Conservation (phyloP, 2,329 filamentous ascomycete genomes). For the Curvularia spicifera region DNA sequence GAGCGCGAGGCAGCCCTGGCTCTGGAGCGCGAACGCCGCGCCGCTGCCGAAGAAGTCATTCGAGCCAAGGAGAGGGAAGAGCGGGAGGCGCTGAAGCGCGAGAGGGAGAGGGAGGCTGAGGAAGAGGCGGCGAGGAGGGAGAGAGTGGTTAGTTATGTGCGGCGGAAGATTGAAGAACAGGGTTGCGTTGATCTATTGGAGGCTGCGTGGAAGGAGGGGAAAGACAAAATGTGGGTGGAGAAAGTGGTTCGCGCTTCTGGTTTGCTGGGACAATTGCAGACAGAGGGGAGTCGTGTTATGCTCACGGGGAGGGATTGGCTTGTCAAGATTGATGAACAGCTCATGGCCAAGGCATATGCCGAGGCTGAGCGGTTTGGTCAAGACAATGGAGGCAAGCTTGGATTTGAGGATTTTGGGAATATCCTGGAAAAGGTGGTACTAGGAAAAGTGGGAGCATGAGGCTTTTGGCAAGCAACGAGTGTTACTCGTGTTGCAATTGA, state of each 20-base stretch:
- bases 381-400: constrained; percentile 40
- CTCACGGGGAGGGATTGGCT: constrained; percentile 55
- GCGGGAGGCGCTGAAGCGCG: constrained; percentile 49
- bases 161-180: constrained; percentile 24
- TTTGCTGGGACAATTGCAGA: constrained; percentile 41
- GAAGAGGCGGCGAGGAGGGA: constrained; percentile 42
- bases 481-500: neutral
- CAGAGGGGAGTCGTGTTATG: constrained; percentile 43
- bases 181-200: constrained; percentile 48
- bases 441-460: constrained; percentile 23
- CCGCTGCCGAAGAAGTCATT: constrained; percentile 52
- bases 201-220: constrained; percentile 51
- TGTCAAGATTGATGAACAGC: constrained; percentile 47
- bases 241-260: constrained; percentile 52
- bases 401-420: constrained; percentile 47
- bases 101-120: constrained; percentile 47
- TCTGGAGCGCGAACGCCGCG: constrained; percentile 49
- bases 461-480: neutral
- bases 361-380: constrained; percentile 40
- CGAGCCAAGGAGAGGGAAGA: constrained; percentile 51
- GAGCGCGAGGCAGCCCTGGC: constrained; percentile 54
- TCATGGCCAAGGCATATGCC: constrained; percentile 52
- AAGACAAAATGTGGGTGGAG: constrained; percentile 53
- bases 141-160: constrained; percentile 42
- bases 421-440: constrained; percentile 48